Percentiles rank a stretch among this genome's conserved stretches.
Evolutionary conservation across 2,329 filamentous ascomycete species (phyloP).

Genomic region (Microsporum audouinii): DNA sequence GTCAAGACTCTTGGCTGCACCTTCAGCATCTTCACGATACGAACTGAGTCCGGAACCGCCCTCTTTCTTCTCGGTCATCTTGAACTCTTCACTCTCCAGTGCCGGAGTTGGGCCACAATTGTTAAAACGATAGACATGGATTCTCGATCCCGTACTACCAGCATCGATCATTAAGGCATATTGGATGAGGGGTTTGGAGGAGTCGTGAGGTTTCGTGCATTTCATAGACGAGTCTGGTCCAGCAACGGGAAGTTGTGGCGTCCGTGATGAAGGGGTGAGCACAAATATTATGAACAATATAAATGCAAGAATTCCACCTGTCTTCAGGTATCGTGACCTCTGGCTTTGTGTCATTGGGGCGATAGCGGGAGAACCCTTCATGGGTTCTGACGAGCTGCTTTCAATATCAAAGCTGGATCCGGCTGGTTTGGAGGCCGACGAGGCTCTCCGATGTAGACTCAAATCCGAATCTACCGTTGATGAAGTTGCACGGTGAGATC

Average conservation of each 20-base stretch:
- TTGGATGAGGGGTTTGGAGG: slow-evolving; percentile 86
- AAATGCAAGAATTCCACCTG: slow-evolving; percentile 48
- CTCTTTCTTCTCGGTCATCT: slow-evolving; percentile 78
- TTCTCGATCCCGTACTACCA: slow-evolving; percentile 91
- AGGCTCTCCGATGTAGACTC: slow-evolving; percentile 41
- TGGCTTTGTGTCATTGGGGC: slow-evolving; percentile 52
- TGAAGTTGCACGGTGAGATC: slow-evolving; percentile 41
- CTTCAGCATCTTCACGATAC: slow-evolving; percentile 74
- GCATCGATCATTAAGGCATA: slow-evolving; percentile 99
- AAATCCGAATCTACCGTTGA: slow-evolving; percentile 41
- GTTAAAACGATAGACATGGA: slow-evolving; percentile 98
- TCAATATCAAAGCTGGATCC: slow-evolving; percentile 13
- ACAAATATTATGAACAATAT: slow-evolving; percentile 48
- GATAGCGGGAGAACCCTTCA: slow-evolving; percentile 25
- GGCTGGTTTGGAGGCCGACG: slow-evolving; percentile 3
- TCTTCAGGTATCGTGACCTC: slow-evolving; percentile 50
- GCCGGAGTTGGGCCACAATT: slow-evolving; percentile 95
- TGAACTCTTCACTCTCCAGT: slow-evolving; percentile 82
- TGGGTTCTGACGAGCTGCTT: slow-evolving; percentile 4
- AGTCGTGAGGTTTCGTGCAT: slow-evolving; percentile 73
- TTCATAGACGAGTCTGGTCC: slow-evolving; percentile 40
- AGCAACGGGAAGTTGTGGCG: slow-evolving; percentile 6
- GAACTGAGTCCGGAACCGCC: slow-evolving; percentile 73
- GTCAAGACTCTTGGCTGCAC: slow-evolving; percentile 81
- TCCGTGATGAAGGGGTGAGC: slow-evolving; percentile 33